Base-by-base conservation (phyloP, 2,329 filamentous ascomycete genomes). In the Aspergillus sp. region DNA sequence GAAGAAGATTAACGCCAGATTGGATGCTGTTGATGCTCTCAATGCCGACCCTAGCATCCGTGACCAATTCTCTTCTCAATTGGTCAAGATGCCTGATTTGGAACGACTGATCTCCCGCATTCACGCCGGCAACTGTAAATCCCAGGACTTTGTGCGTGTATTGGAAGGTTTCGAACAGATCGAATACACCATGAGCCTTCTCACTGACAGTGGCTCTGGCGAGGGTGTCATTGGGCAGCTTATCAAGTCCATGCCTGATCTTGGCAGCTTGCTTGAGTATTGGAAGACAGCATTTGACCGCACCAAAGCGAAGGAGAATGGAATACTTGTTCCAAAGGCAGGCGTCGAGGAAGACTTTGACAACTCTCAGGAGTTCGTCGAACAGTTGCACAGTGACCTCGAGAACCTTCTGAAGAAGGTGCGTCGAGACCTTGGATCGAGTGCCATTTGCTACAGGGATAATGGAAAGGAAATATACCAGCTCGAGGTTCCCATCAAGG, bases 381-480 rank as follows among this genome's bases (percentile, higher is more conserved):
- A 84, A n/a, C 76, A 81, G 33, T 85, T 95, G 58, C 85, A 91
- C 63, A 74, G 75, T 3, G 79, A 88, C 43, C 78, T 98, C 0
- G 74, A 90, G 3, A 72, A 77, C 3, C 71, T 97, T 1, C 73
- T 97, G 2, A 82, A 82, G 45, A 77, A 81, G 57, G 84, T 85
- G 55, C 85, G 87, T 52, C 78, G 80, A 30, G 81, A 90, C 39
- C 74, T 96, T 3, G 87, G 85, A 51, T 89, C 85, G 49, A 86
- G 79, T 55, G 78, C 79, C 0, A 78, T 91, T 52, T 83, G 83
- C 62, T 93, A 84, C 59, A 83, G 83, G 23, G 88, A 97, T 62
- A 86, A 94, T 6, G 93, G 93, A 52, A 98, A 98, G 66, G 93
- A 98, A 62, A 88, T 98, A 45, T 97, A 95, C 70, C 91, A 98